Evolutionary conservation across 805 yeast genomes (phyloP).

Genomic region (Kodamaea kakaduensis): DNA sequence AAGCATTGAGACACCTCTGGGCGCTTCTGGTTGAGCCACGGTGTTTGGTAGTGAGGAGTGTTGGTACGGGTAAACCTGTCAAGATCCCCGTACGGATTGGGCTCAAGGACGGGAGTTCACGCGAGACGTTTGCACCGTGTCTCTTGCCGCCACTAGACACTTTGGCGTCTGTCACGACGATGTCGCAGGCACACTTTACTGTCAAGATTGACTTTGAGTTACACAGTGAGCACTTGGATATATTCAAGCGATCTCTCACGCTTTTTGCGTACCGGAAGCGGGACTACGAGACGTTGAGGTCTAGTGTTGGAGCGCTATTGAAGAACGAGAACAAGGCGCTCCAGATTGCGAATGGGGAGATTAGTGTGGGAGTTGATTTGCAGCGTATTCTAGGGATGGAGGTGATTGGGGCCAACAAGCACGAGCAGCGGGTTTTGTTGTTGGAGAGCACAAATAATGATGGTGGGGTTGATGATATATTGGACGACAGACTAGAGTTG

Average conservation of each 20-base stretch:
- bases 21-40: conserved; percentile 75
- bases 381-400: conserved; percentile 20
- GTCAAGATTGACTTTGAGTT: conserved; percentile 42
- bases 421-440: conserved; percentile 30
- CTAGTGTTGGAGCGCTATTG: conserved; percentile 30
- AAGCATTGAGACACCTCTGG: conserved; percentile 90
- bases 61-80: conserved; percentile 54
- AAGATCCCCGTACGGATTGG: conserved; percentile 41
- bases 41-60: conserved; percentile 74
- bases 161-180: conserved; percentile 46
- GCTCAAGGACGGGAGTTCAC: conserved; percentile 34
- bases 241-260: conserved; percentile 42
- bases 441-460: conserved; percentile 17
- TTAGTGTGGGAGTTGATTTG: conserved; percentile 24
- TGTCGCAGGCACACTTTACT: conserved; percentile 49
- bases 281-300: conserved; percentile 35
- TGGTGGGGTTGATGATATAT: conserved; percentile 15
- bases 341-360: conserved; percentile 25
- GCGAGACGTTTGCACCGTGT: conserved; percentile 54
- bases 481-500: conserved; percentile 56
- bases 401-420: conserved; percentile 21
- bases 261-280: conserved; percentile 49
- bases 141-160: conserved; percentile 57
- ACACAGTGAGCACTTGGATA: conserved; percentile 40
- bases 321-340: conserved; percentile 32